A percentile compares a stretch with the other conserved stretches of the same genome.
Evolutionary conservation across 2,329 filamentous ascomycete species (phyloP).

Genomic region (Clonostachys sp.): DNA sequence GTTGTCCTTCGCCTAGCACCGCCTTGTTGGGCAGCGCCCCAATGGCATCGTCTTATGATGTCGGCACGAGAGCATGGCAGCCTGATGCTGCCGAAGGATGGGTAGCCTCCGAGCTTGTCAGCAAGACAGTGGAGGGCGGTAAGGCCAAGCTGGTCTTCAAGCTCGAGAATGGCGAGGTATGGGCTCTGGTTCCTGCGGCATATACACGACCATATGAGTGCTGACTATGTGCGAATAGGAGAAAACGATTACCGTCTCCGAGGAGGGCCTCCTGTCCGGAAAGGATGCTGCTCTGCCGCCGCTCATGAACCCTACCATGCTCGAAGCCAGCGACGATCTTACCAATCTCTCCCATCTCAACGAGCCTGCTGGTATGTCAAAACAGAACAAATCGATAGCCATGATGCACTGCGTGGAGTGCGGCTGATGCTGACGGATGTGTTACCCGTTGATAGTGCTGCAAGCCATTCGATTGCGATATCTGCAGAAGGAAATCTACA

Average conservation of each 20-base stretch:
- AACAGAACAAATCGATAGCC: background rate
- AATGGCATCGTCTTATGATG: constrained; percentile 94
- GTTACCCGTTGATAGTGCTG: constrained; percentile 55
- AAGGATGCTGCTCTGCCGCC: constrained; percentile 79
- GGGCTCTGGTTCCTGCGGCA: constrained; percentile 1
- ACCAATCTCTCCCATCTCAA: constrained; percentile 97
- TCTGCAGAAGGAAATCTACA: constrained; percentile 98
- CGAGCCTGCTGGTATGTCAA: constrained; percentile 79
- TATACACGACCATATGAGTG: background rate
- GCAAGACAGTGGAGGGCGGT: constrained; percentile 77
- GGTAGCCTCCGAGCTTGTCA: constrained; percentile 91
- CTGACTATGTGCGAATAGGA: constrained; percentile 42
- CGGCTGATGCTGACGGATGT: background rate
- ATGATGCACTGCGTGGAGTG: no score
- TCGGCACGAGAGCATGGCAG: constrained; percentile 97
- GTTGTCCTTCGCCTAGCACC: background rate
- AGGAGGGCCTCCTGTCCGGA: constrained; percentile 70
- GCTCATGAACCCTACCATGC: constrained; percentile 95
- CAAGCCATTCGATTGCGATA: constrained; percentile 98
- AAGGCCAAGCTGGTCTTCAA: constrained; percentile 86
- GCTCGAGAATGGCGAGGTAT: constrained; percentile 89
- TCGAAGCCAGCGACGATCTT: constrained; percentile 96
- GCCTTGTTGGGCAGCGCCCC: constrained; percentile 13
- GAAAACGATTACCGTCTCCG: constrained; percentile 74
- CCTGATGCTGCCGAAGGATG: constrained; percentile 93